Evolutionary conservation across 163 green algal species (phyloP).

Genomic region (Chlamydomonas reinhardtii): DNA sequence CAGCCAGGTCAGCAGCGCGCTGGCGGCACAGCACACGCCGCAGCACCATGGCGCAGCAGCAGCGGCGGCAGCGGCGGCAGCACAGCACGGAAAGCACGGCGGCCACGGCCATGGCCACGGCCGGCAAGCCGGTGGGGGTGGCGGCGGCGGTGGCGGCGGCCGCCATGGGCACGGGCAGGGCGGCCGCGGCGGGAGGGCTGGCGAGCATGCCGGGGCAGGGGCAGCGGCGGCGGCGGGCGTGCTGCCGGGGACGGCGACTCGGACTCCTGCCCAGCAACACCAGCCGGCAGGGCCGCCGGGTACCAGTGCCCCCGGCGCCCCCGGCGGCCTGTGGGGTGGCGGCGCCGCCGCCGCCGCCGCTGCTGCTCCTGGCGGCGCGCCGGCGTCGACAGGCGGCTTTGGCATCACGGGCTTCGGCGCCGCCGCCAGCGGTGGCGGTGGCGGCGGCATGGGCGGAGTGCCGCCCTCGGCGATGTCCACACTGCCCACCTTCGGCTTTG

Average conservation of each 20-base stretch:
- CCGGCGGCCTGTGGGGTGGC: not conserved
- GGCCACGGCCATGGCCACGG: not conserved
- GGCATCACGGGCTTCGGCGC: constrained; percentile 23
- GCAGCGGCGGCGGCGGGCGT: no score
- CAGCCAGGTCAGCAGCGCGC: constrained; percentile 29
- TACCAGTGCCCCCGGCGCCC: not conserved
- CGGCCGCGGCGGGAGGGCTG: no score
- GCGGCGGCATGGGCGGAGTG: not conserved
- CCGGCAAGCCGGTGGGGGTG: not conserved
- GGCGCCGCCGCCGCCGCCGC: not conserved
- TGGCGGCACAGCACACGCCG: constrained; percentile 21
- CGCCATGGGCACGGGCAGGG: no score
- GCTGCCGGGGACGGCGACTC: not conserved
- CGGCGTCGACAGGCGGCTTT: not conserved
- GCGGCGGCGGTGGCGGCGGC: not conserved
- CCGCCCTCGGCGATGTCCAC: not conserved
- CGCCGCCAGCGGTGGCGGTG: not conserved
- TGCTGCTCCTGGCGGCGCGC: not conserved
- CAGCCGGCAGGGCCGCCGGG: constrained; percentile 15
- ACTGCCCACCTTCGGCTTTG: not conserved
- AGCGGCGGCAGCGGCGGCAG: not conserved
- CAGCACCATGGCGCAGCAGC: constrained; percentile 26
- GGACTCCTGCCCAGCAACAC: constrained; percentile 23
- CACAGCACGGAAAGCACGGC: not conserved
- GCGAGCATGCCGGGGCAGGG: no score